Base-by-base conservation (phyloP, 2,329 filamentous ascomycete genomes). In the Fusarium multiceps region DNA sequence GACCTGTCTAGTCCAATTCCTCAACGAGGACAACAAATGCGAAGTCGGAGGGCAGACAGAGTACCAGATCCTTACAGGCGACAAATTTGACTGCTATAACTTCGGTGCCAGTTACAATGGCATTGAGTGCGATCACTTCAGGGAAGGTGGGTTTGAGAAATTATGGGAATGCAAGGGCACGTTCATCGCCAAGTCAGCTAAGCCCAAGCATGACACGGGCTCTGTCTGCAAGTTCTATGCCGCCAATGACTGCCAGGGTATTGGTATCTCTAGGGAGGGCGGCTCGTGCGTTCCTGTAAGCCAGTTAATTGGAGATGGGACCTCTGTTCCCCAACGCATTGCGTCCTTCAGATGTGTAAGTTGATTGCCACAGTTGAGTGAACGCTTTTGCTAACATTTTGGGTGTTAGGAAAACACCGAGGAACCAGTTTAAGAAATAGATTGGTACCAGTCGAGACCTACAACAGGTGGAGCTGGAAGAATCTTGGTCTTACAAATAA, bases 311-410 rank as follows among this genome's bases (percentile, higher is more conserved):
- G 43, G 43, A 20, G 43, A 28, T 20, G 43, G 43, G 1, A 4
- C 11, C 9, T 27, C 23, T 10, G 2, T 47, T 7, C 43, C 43
- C 10, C 43, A 47, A 13, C 25, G 43, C 6, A 28, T 47, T 47
- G 45, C 45, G 4, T 47, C 45, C 3, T 47, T 47, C 18, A 47
- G 45, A 47, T 28, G 45, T 14, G 45, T 47, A 47, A 28, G 45
- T 20, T 20, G 2, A 20, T 7, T 16, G 12, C 13, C 6, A 4
- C 0, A 3, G 9, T 47, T 27, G 12, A n/a, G 12, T 10, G 1
- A 3, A 47, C 3, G 2, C 4, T 14, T 4, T 14, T 20, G 12
- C 45, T 47, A 47, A 47, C 16, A n/a, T 9, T 16, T 3, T 16
- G 25, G 18, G 3, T 37, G 10, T 12, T n/a, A 47, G 25, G 45